Percentiles rank a stretch among this genome's conserved stretches.
Evolutionary conservation across 129 eudicot species (phyloP).

Genomic region (Saposhnikovia divaricata): DNA sequence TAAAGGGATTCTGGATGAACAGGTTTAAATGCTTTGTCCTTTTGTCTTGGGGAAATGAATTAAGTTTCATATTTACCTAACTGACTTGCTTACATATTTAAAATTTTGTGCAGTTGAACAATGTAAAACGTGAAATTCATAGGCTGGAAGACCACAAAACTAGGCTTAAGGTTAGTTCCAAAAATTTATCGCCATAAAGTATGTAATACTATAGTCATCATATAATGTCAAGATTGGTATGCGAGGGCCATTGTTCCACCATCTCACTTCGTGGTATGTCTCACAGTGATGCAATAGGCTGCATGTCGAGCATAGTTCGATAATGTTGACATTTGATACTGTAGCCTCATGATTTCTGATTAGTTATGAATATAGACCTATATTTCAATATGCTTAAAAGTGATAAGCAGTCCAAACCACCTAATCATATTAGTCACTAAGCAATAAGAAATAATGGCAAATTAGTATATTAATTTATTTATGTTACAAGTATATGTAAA

Average conservation of each 20-base stretch:
- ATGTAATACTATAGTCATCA: not conserved
- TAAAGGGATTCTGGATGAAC: slow-evolving; percentile 38
- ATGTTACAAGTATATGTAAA: not conserved
- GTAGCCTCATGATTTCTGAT: not conserved
- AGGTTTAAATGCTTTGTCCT: slow-evolving; percentile 31
- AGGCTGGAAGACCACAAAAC: slow-evolving; percentile 44
- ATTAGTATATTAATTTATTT: not conserved
- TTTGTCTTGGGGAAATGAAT: not conserved
- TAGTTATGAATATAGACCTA: not conserved
- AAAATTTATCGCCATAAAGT: not conserved
- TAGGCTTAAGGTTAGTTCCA: slow-evolving; percentile 53
- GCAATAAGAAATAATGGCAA: not conserved
- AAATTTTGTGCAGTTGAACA: slow-evolving; percentile 48
- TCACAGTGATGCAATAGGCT: not conserved
- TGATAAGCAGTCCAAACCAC: not conserved
- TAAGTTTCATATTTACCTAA: not conserved
- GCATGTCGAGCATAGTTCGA: not conserved
- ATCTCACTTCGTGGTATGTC: not conserved
- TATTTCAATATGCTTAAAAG: not conserved
- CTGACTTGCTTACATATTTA: not conserved
- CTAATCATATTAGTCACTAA: not conserved
- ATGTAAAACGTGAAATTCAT: slow-evolving; percentile 42
- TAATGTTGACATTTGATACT: not conserved
- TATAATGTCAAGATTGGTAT: not conserved
- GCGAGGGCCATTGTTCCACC: not conserved